Evolutionary conservation across 495 filamentous ascomycete species (phyloP).

Genomic region (Articulospora tetracladia): DNA sequence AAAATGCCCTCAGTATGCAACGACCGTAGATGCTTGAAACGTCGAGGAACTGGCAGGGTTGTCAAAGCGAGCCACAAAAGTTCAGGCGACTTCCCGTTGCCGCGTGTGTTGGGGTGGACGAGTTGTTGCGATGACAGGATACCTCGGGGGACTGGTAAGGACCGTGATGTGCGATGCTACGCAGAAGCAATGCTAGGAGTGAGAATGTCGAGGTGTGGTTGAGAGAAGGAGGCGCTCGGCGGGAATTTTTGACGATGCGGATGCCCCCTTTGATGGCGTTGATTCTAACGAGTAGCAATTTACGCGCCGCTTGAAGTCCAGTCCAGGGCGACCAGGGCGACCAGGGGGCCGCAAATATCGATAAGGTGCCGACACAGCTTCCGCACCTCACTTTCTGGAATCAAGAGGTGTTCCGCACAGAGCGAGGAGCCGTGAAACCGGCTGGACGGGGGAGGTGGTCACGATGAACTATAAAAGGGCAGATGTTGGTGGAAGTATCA

Average conservation of each 20-base stretch:
- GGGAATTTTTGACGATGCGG: neutral
- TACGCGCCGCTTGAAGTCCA: neutral
- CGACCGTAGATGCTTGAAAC: constrained; percentile 18
- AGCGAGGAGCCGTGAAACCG: too few relatives aligned
- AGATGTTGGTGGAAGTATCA: too few relatives aligned
- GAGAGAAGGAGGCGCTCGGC: neutral
- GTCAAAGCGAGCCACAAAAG: constrained; percentile 18
- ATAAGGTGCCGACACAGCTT: constrained; percentile 6
- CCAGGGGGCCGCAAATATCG: neutral
- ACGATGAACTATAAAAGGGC: too few relatives aligned
- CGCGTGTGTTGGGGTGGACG: neutral
- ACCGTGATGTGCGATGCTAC: constrained; percentile 23
- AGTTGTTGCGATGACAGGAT: too few relatives aligned
- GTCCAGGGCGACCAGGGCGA: neutral
- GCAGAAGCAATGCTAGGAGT: constrained; percentile 6
- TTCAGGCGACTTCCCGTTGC: constrained; percentile 1
- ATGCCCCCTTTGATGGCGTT: constrained; percentile 9
- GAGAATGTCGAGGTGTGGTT: neutral
- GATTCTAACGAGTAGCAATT: neutral
- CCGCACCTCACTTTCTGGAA: too few relatives aligned
- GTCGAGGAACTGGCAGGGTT: constrained; percentile 17
- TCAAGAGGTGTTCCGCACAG: too few relatives aligned
- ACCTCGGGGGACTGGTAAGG: constrained; percentile 16
- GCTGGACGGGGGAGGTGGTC: too few relatives aligned
- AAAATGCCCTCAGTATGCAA: constrained; percentile 12